Percentiles rank a stretch among this genome's conserved stretches.
phyloP scores from a whole-genome alignment of 352 stramenopile species.

The Phytophthora tentaculata region DNA sequence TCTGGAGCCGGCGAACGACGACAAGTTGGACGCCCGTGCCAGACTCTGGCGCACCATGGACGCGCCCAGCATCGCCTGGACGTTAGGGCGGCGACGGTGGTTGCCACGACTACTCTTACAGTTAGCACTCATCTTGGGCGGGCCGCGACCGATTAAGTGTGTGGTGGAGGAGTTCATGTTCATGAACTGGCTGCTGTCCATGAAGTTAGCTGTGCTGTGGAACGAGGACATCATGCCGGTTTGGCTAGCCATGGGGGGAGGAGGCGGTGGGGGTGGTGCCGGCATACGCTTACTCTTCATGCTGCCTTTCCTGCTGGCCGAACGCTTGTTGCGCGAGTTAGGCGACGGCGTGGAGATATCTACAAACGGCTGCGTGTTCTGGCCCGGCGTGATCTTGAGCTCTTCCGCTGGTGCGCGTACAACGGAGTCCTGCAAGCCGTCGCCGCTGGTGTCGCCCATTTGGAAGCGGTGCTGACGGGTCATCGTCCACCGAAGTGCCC shows the following conservation, averaged over 20 bases:
- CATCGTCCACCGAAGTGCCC: slow-evolving; percentile 30
- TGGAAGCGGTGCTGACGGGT: slow-evolving; percentile 35
- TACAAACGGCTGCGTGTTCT: slow-evolving; percentile 58
- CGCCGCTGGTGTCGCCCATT: slow-evolving; percentile 27
- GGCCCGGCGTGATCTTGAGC: slow-evolving; percentile 56
- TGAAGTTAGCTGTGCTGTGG: slow-evolving; percentile 52
- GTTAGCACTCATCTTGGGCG: slow-evolving; percentile 35
- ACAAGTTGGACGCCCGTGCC: slow-evolving; percentile 51
- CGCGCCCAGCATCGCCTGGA: slow-evolving; percentile 73
- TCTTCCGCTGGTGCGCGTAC: slow-evolving; percentile 30
- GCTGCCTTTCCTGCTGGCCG: slow-evolving; percentile 12
- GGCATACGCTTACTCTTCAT: slow-evolving; percentile 34
- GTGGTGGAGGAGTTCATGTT: slow-evolving; percentile 41
- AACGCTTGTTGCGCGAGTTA: slow-evolving; percentile 17
- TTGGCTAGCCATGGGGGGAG: slow-evolving; percentile 7
- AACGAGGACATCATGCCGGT: slow-evolving; percentile 28
- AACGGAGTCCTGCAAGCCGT: slow-evolving; percentile 6
- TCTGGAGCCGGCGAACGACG: slow-evolving; percentile 40
- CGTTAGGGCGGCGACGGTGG: slow-evolving; percentile 55
- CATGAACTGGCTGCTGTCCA: slow-evolving; percentile 66
- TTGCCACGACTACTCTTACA: slow-evolving; percentile 34
- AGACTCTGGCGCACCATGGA: slow-evolving; percentile 66
- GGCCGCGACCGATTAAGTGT: slow-evolving; percentile 37
- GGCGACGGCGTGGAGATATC: slow-evolving; percentile 74
- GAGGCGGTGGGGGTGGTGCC: slow-evolving; percentile 3